A percentile compares a stretch with the other conserved stretches of the same genome.
Conservation (phyloP, 495 filamentous ascomycete genomes). For the Gamarada debralockiae region DNA sequence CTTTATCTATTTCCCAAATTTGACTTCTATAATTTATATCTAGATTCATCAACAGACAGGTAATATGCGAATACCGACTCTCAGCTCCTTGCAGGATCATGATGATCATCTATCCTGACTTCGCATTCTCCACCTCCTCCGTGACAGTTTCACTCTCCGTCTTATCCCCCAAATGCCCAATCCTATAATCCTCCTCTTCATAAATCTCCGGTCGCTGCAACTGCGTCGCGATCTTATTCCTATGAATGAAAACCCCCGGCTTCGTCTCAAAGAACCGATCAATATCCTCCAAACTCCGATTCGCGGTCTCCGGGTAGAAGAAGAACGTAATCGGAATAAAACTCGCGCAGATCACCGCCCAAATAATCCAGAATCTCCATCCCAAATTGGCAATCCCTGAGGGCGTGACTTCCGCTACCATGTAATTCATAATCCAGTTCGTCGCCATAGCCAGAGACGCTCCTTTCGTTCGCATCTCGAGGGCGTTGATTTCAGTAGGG, state of each 20-base stretch:
- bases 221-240: conserved; percentile 47
- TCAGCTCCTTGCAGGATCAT: no score
- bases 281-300: conserved; percentile 69
- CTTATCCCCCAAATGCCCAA: background rate
- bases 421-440: conserved; percentile 62
- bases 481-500: conserved; percentile 67
- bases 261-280: conserved; percentile 61
- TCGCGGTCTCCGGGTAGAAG: conserved; percentile 70
- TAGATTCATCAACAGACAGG: no score
- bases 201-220: conserved; percentile 21
- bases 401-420: conserved; percentile 61
- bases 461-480: conserved; percentile 69
- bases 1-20: no score
- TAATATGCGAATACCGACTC: no score
- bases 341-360: conserved; percentile 51
- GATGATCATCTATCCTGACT: no score
- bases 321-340: conserved; percentile 65
- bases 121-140: background rate
- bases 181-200: conserved; percentile 11
- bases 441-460: conserved; percentile 71
- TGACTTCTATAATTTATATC: no score
- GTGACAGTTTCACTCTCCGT: background rate
- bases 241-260: conserved; percentile 41
- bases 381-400: conserved; percentile 52
- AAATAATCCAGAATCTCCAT: conserved; percentile 66